Conservation (phyloP, 352 stramenopile genomes). For the Plasmopara viticola region DNA sequence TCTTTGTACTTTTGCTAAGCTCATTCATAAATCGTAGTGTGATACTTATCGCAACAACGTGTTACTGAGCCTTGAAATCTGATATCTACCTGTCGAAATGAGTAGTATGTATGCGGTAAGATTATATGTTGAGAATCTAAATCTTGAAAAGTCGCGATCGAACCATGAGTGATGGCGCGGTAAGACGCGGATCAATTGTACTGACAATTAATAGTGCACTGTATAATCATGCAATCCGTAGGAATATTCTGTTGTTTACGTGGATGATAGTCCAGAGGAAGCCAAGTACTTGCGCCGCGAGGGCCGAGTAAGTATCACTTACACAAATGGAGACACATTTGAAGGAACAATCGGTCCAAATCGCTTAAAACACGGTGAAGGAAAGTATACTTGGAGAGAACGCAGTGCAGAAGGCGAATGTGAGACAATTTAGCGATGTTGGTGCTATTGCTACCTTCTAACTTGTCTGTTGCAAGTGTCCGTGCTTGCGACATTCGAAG, state of each 20-base stretch:
- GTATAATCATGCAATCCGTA: conserved; percentile 9
- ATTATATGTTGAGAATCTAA: too few relatives aligned
- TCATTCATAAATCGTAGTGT: too few relatives aligned
- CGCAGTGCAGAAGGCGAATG: conserved; percentile 60
- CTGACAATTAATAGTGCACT: neutral
- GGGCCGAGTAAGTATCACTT: conserved; percentile 84
- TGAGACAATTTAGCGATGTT: conserved; percentile 10
- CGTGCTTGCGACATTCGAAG: conserved; percentile 76
- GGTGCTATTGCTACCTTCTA: neutral
- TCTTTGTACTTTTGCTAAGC: too few relatives aligned
- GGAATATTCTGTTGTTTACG: conserved; percentile 70
- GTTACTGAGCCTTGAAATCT: too few relatives aligned
- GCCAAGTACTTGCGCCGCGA: conserved; percentile 78
- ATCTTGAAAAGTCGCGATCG: neutral
- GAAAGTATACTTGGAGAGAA: conserved; percentile 86
- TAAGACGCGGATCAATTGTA: conserved; percentile 9
- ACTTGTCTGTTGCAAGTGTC: conserved; percentile 34
- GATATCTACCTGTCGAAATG: too few relatives aligned
- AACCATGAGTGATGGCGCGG: conserved; percentile 45
- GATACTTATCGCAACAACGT: too few relatives aligned
- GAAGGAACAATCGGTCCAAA: conserved; percentile 79
- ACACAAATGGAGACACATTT: conserved; percentile 88
- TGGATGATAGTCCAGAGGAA: conserved; percentile 83
- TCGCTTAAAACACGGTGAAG: conserved; percentile 76
- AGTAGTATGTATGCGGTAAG: too few relatives aligned